These are phyloP conservation scores for Oryza glumipatula DNA, from an alignment of 176 grass and related monocot genomes.

Conservation along the genomic window DNA sequence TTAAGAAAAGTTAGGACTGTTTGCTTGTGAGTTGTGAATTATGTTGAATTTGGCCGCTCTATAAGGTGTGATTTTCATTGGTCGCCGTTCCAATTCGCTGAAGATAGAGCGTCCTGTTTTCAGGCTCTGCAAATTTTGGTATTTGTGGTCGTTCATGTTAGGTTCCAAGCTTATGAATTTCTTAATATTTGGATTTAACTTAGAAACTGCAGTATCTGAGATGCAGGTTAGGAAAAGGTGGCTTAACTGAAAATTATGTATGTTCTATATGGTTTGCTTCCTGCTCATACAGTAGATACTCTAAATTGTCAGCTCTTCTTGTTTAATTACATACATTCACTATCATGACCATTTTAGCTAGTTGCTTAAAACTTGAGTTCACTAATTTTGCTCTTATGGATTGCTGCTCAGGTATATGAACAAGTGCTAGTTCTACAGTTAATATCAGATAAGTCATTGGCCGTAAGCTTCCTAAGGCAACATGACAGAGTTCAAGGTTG, in stretches of 20 bases:
- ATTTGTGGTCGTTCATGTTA: neutral
- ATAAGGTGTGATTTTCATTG: neutral
- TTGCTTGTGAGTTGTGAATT: neutral
- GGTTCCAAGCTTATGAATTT: slow-evolving; percentile 9
- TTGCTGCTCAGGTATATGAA: slow-evolving; percentile 42
- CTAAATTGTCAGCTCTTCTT: neutral
- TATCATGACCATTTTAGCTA: neutral
- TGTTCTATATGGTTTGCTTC: neutral
- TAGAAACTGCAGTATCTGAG: neutral
- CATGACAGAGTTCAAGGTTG: slow-evolving; percentile 72
- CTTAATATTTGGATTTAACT: neutral
- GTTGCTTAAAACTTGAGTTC: slow-evolving; percentile 20
- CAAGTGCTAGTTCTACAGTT: neutral
- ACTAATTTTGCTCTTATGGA: neutral
- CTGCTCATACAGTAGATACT: neutral
- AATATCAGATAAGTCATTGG: neutral
- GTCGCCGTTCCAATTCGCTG: neutral
- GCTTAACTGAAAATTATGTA: neutral
- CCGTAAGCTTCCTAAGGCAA: neutral
- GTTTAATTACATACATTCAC: neutral
- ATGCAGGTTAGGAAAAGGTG: neutral
- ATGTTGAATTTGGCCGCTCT: neutral
- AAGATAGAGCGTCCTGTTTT: neutral
- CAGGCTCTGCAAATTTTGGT: neutral
- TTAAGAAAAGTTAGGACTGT: neutral